Evolutionary conservation across 2,329 filamentous ascomycete species (phyloP), one percentile per base, ranked within the genome.

Genomic region (Stylonectria norvegica): DNA sequence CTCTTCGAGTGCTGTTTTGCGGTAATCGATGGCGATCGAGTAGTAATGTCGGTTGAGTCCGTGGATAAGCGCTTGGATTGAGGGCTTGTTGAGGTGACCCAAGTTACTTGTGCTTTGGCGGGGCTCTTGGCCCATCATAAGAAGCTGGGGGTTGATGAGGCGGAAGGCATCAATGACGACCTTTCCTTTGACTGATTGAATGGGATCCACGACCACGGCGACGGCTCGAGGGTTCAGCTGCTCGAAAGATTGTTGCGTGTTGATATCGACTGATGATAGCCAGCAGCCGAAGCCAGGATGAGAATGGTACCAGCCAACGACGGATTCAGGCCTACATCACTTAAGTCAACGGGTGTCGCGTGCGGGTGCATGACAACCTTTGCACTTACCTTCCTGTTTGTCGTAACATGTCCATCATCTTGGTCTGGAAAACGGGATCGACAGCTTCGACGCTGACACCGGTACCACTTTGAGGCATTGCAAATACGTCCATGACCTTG

Each of bases 331-430:
- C 65, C 90, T 95, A 55, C 38, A 22, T 15, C 25, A 16, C 20
- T 10, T 20, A 12, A 30, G 34, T 55, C 48, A 58, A 20, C 20
- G 28, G 32, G 15, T 42, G 19, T 33, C 8, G 12, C 12, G 11
- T 2, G 29, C 5, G n/a, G 4, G 18, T 15, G 3, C 12, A 44
- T 16, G 27, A 49, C 79, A n/a, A n/a, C n/a, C n/a, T n/a, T n/a
- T n/a, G n/a, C n/a, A n/a, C n/a, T 58, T 73, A 94, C 89, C 93
- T 80, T 70, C 93, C 93, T 43, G 93, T 98, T 75, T 98, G 93
- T 61, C 87, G 79, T 64, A 98, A 75, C 93, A 98, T 97, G 65
- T 98, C 93, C 93, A 98, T 98, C 93, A 98, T 98, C 78, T 96
- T 98, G 60, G 89, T 96, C 73, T 98, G 93, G 68, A 98, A 98